These are phyloP conservation scores for Rhodotorula sp. DNA, from an alignment of 1,284 basidiomycete genomes.

Conservation along the genomic window DNA sequence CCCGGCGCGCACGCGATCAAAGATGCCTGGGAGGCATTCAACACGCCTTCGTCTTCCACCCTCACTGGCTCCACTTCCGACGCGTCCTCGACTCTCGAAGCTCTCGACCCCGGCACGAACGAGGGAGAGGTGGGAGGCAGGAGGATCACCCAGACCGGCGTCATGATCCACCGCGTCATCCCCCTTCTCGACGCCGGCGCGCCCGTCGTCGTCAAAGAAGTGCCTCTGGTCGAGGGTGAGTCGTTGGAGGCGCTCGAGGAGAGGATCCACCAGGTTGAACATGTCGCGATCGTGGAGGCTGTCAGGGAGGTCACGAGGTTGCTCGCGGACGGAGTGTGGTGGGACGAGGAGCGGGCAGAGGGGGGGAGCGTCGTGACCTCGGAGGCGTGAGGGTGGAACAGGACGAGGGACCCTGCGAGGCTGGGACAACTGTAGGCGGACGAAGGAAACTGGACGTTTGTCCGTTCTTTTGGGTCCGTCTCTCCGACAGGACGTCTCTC, in stretches of 20 bases:
- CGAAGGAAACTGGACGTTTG: neutral
- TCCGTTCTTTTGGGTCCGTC: neutral
- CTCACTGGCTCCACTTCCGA: neutral
- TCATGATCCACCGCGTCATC: slow-evolving; percentile 93
- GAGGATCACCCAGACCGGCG: slow-evolving; percentile 65
- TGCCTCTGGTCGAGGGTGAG: slow-evolving; percentile 70
- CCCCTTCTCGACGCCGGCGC: slow-evolving; percentile 90
- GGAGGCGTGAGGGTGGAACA: no score
- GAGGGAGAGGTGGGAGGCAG: neutral
- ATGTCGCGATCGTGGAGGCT: slow-evolving; percentile 84
- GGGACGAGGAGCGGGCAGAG: slow-evolving; percentile 15
- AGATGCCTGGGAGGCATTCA: slow-evolving; percentile 83
- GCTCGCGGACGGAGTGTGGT: slow-evolving; percentile 23
- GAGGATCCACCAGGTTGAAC: slow-evolving; percentile 79
- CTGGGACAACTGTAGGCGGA: no score
- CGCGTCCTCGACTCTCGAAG: slow-evolving; percentile 1
- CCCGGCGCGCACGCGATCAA: slow-evolving; percentile 89
- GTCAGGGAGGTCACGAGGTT: slow-evolving; percentile 20
- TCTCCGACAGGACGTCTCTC: no score
- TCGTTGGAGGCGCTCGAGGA: slow-evolving; percentile 70
- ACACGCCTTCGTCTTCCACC: slow-evolving; percentile 56
- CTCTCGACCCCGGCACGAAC: neutral
- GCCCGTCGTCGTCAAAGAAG: slow-evolving; percentile 76
- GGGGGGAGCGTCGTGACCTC: neutral
- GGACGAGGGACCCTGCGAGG: no score